A percentile compares a stretch with the other conserved stretches of the same genome.
These are phyloP conservation scores for Xylaria sp. DNA, from an alignment of 2,329 filamentous ascomycete species.

Conservation along the genomic window DNA sequence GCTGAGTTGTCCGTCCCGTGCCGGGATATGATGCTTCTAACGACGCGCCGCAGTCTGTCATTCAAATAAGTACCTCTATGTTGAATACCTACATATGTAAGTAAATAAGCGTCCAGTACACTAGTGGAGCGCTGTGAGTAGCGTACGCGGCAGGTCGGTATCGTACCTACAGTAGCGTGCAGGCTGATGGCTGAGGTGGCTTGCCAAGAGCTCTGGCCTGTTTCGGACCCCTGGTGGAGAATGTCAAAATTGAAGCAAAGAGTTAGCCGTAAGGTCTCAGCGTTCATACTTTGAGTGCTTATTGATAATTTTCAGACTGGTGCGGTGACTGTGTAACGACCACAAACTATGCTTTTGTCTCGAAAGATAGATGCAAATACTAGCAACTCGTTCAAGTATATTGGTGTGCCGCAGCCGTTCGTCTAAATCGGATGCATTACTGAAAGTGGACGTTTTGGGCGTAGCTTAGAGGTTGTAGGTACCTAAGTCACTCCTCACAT, in stretches of 20 bases:
- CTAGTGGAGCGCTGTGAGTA: not conserved
- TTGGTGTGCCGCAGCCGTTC: too few species aligned
- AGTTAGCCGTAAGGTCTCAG: not conserved
- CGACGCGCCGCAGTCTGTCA: not conserved
- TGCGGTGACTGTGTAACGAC: not conserved
- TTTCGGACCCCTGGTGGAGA: slow-evolving; percentile 26
- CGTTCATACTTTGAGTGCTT: not conserved
- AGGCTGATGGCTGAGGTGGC: slow-evolving; percentile 16
- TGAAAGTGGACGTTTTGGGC: too few species aligned
- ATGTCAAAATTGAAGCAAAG: slow-evolving; percentile 1
- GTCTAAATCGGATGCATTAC: too few species aligned
- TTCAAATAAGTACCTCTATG: not conserved
- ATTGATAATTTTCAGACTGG: not conserved
- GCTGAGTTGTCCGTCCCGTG: slow-evolving; percentile 19
- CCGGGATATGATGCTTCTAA: slow-evolving; percentile 8
- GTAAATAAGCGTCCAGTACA: slow-evolving; percentile 1
- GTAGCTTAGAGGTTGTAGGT: too few species aligned
- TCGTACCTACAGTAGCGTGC: not conserved
- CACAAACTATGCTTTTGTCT: not conserved
- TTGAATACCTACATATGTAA: too few species aligned
- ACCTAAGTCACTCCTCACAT: too few species aligned
- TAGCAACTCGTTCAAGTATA: not conserved
- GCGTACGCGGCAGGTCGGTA: not conserved
- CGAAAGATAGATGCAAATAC: not conserved
- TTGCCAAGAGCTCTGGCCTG: slow-evolving; percentile 29